Evolutionary conservation across 1,284 basidiomycete genomes (phyloP), one percentile per base, ranked within the genome.

Genomic region (Ceratobasidium sp.): DNA sequence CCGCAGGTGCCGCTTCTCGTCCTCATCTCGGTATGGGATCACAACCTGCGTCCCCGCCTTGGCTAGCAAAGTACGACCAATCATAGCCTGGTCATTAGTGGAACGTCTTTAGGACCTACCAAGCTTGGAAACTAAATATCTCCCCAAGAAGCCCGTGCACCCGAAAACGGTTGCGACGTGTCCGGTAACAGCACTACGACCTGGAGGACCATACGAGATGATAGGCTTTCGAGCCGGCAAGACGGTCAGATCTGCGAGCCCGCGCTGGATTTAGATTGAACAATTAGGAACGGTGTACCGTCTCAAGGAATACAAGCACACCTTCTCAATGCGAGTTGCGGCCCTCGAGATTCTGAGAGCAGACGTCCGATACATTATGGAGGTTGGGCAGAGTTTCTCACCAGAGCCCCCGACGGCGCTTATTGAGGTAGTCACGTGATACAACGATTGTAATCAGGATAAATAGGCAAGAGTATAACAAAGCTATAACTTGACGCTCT

Each of bases 111-210:
- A 35, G 70, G 70, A 85, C 91, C 79, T 82, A 95, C 94, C 94
- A 16, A 98, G 90, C 87, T 98, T 98, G 66, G 93, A 90, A 65
- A 99, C 95, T 71, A 99, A 87, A 86, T 99, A 99, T 83, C 97
- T 88, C 70, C 97, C 97, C 75, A 99, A 87, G 85, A 99, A 99
- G 7, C 97, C 96, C 12, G 97, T 99, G 83, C 93, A 95, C 48
- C 97, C 97, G 87, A 99, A 99, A 76, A 99, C 97, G 41, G 97
- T 99, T 57, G 94, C 97, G 64, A 93, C 91, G 86, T 97, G 96
- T 2, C 96, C 96, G 70, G 92, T 92, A 79, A 92, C 90, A 7
- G 95, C 92, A 83, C 95, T 96, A 82, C 97, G 92, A 71, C 96
- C 96, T 50, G 95, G 92, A 73, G 91, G 89, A 23, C 95, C 96